These are phyloP conservation scores for Eucalyptus sp. DNA, from an alignment of 345 rosid genomes.

Conservation along the genomic window DNA sequence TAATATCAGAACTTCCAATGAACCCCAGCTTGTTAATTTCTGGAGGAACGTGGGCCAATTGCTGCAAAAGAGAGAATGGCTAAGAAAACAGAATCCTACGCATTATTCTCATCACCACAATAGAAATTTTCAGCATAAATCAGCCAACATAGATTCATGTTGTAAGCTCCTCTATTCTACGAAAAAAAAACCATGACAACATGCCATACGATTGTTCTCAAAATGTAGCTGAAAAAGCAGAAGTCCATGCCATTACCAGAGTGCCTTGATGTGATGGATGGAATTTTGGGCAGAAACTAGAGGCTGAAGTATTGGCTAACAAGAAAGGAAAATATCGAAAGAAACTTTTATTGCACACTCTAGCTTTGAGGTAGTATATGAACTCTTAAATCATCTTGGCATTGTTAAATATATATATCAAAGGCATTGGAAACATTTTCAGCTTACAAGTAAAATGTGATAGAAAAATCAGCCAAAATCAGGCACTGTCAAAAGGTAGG, in stretches of 20 bases:
- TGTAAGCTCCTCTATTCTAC: neutral
- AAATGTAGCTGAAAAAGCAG: neutral
- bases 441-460: neutral
- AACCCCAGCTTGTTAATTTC: too few species aligned
- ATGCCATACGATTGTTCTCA: neutral
- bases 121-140: neutral
- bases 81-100: neutral
- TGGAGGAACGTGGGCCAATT: too few species aligned
- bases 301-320: neutral
- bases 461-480: neutral
- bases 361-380: neutral
- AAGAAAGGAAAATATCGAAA: neutral
- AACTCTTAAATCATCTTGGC: neutral
- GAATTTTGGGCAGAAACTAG: neutral
- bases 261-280: neutral
- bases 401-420: neutral
- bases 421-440: neutral
- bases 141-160: neutral
- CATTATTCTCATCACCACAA: neutral
- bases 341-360: neutral
- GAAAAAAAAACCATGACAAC: neutral
- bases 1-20: too few species aligned
- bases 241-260: neutral
- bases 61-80: too few species aligned
- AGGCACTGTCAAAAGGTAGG: neutral